Evolutionary conservation across 2,329 filamentous ascomycete species (phyloP).

Genomic region (Pestalotiopsis sp.): DNA sequence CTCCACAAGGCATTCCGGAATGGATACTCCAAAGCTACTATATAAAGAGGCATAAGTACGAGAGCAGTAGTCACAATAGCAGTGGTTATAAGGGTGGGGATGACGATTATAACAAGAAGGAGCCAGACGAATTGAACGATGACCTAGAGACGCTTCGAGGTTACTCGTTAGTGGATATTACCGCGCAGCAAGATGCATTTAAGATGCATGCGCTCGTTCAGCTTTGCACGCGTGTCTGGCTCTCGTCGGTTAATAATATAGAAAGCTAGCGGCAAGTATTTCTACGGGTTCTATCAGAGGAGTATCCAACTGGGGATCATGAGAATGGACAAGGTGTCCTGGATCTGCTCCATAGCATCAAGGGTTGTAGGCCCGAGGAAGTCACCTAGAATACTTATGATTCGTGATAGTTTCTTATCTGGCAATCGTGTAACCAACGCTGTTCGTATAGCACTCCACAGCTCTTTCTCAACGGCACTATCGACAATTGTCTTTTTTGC

Average conservation of each 20-base stretch:
- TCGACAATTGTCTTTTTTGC: no score
- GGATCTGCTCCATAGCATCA: no score
- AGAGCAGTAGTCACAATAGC: no score
- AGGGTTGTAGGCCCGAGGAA: no score
- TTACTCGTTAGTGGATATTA: slow-evolving; percentile 36
- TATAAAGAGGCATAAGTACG: no score
- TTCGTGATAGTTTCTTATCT: no score
- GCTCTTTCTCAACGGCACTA: no score
- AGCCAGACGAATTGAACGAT: slow-evolving; percentile 25
- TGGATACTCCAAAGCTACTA: not conserved
- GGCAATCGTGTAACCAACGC: no score
- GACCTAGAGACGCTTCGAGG: slow-evolving; percentile 35
- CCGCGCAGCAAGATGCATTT: slow-evolving; percentile 25
- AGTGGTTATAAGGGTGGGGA: no score
- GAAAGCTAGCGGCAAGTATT: slow-evolving; percentile 31
- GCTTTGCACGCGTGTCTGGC: slow-evolving; percentile 35
- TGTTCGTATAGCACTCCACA: no score
- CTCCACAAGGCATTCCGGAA: slow-evolving; percentile 32
- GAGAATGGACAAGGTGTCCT: not conserved
- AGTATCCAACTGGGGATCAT: slow-evolving; percentile 24
- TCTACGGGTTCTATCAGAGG: slow-evolving; percentile 25
- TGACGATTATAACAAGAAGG: slow-evolving; percentile 13
- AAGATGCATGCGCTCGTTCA: slow-evolving; percentile 47
- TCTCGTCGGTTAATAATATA: slow-evolving; percentile 22
- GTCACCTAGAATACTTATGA: no score